Base-by-base conservation (phyloP, 495 filamentous ascomycete species). In the Haplographium delicatum region DNA sequence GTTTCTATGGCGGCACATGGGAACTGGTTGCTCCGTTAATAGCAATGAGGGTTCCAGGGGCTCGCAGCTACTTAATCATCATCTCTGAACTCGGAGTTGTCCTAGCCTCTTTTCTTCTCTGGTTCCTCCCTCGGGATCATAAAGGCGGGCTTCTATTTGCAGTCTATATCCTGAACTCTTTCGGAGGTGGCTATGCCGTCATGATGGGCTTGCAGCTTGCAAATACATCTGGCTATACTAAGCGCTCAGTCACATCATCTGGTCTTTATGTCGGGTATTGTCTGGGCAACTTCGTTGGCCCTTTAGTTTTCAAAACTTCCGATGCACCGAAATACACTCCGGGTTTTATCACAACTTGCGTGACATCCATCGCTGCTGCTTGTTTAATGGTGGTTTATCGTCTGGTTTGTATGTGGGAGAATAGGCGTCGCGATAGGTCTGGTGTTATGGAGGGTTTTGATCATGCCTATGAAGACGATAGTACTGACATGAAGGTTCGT, bases 81-180 rank as follows among this genome's bases (percentile, higher is more conserved):
- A 24, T 37, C 6, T 67, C 85, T 5, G 75, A 85, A 19, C 73
- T 76, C 2, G 84, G 83, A 18, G 74, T 84, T 65, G 60, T 79
- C 5, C 72, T 88, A 7, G 82, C 86, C 15, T 75, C 83, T 1
- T 78, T 73, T 0, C 65, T 86, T 0, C 82, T 83, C 0, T 47
- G 79, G 3, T 60, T 64, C 7, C 83, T 80, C 19, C 23, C 28
- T 18, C 44, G 28, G 35, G 38, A 18, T 5, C 37, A 76, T n/a
- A 25, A 68, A 86, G 10, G 77, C 75, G 4, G 83, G 82, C 13
- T 75, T 85, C 38, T 86, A 84, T 57, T 71, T 86, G 11, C 69
- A 82, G 54, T 84, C 85, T 60, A 41, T 39, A 5, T 57, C 40
- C 42, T 52, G 22, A 22, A 49, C 65, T 70, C 15, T 80, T 80